A percentile compares a stretch with the other conserved stretches of the same genome.
Conservation (phyloP, 768 basidiomycete species). For the Leccinellum albellum region DNA sequence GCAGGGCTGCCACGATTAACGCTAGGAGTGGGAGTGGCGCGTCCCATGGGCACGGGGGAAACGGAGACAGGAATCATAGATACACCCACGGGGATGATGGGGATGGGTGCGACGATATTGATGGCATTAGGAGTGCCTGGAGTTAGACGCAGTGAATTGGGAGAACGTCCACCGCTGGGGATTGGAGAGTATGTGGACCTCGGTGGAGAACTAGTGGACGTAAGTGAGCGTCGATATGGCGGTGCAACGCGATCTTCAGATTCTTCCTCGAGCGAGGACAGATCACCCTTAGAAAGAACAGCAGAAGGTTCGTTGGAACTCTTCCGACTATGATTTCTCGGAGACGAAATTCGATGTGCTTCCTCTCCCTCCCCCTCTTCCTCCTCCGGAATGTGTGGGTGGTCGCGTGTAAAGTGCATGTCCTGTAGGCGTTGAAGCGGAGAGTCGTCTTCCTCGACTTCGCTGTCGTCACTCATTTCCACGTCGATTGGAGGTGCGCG, state of each 20-base stretch:
- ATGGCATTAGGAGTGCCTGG: constrained; percentile 27
- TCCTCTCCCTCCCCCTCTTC: constrained; percentile 50
- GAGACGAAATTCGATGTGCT: constrained; percentile 23
- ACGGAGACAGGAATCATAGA: constrained; percentile 19
- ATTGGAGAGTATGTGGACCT: constrained; percentile 21
- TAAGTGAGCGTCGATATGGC: constrained; percentile 16
- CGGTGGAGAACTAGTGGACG: constrained; percentile 11
- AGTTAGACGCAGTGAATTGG: constrained; percentile 19
- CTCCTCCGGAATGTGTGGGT: constrained; percentile 67
- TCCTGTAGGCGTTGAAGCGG: constrained; percentile 33
- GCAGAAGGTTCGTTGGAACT: constrained; percentile 33
- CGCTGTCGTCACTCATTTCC: constrained; percentile 78
- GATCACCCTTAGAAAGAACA: constrained; percentile 24
- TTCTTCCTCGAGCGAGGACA: constrained; percentile 9
- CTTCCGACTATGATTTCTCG: constrained; percentile 20
- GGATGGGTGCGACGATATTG: constrained; percentile 22
- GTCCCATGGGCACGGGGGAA: constrained; percentile 21
- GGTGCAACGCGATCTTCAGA: constrained; percentile 11
- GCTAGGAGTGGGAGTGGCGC: constrained; percentile 24
- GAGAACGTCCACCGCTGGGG: constrained; percentile 15
- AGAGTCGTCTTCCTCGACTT: constrained; percentile 55
- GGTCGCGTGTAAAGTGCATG: constrained; percentile 40
- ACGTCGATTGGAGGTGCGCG: constrained; percentile 65
- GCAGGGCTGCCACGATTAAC: constrained; percentile 26
- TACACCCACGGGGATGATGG: constrained; percentile 16